These are phyloP conservation scores for Spergularia bocconei DNA, from an alignment of 148 eudicot genomes.

Conservation along the genomic window DNA sequence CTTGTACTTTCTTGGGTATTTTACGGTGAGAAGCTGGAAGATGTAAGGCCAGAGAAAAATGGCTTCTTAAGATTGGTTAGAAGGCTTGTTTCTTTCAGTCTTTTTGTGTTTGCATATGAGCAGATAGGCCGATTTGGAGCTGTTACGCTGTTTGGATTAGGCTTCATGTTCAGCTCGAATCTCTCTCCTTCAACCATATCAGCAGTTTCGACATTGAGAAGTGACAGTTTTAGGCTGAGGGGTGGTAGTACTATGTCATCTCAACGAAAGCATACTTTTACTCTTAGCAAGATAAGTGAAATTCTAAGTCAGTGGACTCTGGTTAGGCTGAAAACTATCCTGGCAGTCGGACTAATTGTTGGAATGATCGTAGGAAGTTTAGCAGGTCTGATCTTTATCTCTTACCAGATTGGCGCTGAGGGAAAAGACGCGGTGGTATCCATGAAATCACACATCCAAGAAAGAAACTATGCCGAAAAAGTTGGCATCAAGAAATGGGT, in stretches of 20 bases:
- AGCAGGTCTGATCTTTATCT: conserved; percentile 52
- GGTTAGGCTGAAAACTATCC: conserved; percentile 53
- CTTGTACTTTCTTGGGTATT: conserved; percentile 30
- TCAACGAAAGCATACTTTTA: neutral
- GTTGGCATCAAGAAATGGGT: conserved; percentile 64
- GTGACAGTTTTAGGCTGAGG: conserved; percentile 51
- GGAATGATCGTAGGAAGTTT: conserved; percentile 60
- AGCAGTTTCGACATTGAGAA: conserved; percentile 49
- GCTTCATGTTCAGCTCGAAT: conserved; percentile 50
- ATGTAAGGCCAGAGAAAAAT: conserved; percentile 37
- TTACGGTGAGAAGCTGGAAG: conserved; percentile 34
- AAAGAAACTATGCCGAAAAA: conserved; percentile 60
- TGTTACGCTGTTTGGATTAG: conserved; percentile 40
- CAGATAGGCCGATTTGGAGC: conserved; percentile 49
- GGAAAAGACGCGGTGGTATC: conserved; percentile 74
- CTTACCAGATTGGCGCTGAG: conserved; percentile 68
- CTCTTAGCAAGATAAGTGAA: conserved; percentile 7
- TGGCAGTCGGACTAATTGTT: conserved; percentile 63
- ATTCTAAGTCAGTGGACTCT: conserved; percentile 28
- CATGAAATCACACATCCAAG: conserved; percentile 54
- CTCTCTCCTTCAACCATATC: conserved; percentile 50
- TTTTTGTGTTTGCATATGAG: conserved; percentile 65
- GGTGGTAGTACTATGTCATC: neutral
- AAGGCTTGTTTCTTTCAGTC: conserved; percentile 61
- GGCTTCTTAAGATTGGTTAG: conserved; percentile 53